Base-by-base conservation (phyloP, 139 green algal species). In the Chloropicon primus region DNA sequence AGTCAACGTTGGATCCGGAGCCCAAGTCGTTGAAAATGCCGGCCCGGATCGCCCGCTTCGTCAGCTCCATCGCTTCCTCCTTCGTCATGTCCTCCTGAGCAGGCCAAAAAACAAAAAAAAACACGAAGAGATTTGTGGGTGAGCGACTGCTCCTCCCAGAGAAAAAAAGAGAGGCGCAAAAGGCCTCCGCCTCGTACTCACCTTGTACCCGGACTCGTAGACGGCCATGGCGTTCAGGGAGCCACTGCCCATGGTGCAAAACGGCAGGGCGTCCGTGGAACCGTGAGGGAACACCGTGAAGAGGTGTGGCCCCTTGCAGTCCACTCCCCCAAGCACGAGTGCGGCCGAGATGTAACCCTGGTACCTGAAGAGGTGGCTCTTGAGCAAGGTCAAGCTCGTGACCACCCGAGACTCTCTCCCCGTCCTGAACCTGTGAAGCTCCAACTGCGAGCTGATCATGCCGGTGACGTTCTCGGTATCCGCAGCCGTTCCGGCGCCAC, bases 221-320 rank as follows among this genome's bases (percentile, higher is more conserved):
- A 99, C 91, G 0, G 96, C 85, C 95, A 99, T 99, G 53, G 96
- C 96, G 74, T 97, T 97, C 0, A 99, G 82, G 28, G 82, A 92
- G 24, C 96, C 96, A 3, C 88, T 96, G 28, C 96, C 96, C 96
- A 99, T 99, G 78, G 96, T 98, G 27, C 80, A 87, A 78, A 92
- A 99, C 0, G 96, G 96, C 74, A 99, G 87, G 22, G 86, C 85
- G 83, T 99, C 96, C 2, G 94, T 97, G 62, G 94, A 98, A 21
- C 96, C 96, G 82, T 99, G 96, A 3, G 96, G 96, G 85, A 97
- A 98, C 27, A 98, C 90, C 0, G 95, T 97, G 87, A 97, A 95
- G 0, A 99, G 85, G 83, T 99, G 95, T 2, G 95, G 93, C 1
- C 95, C 95, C 22, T 92, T 91, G 74, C 94, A 78, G 80, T 99